Percentiles rank a stretch among this genome's conserved stretches.
Evolutionary conservation across 257 asterid species (phyloP).

Genomic region (Salvia rosmarinus): DNA sequence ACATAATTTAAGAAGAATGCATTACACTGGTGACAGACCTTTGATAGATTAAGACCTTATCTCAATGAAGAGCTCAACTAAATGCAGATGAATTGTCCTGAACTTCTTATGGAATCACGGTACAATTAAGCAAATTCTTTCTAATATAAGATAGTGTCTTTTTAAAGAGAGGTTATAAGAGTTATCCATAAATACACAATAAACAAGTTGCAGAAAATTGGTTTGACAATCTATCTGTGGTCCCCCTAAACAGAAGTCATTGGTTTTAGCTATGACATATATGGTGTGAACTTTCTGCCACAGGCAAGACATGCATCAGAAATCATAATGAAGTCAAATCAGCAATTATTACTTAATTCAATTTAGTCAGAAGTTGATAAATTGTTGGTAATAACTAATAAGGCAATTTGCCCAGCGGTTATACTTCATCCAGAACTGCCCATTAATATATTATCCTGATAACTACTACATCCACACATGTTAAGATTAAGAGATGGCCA

Average conservation of each 20-base stretch:
- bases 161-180: background rate
- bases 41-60: slow-evolving; percentile 11
- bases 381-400: background rate
- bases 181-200: slow-evolving; percentile 12
- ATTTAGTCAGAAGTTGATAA: slow-evolving; percentile 2
- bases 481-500: slow-evolving; percentile 11
- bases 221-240: background rate
- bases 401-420: background rate
- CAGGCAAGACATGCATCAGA: background rate
- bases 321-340: background rate
- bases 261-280: slow-evolving; percentile 15
- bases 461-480: background rate
- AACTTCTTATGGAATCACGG: slow-evolving; percentile 18
- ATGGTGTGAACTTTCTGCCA: slow-evolving; percentile 4
- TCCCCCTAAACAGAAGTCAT: slow-evolving; percentile 5
- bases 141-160: slow-evolving; percentile 6
- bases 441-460: slow-evolving; percentile 9
- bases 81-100: background rate
- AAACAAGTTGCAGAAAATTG: background rate
- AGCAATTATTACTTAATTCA: background rate
- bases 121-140: slow-evolving; percentile 10
- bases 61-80: slow-evolving; percentile 11
- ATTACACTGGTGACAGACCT: slow-evolving; percentile 12
- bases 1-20: slow-evolving; percentile 14
- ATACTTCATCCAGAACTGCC: slow-evolving; percentile 2